Base-by-base conservation (phyloP, 345 rosid genomes). In the Atalantia buxifolia region DNA sequence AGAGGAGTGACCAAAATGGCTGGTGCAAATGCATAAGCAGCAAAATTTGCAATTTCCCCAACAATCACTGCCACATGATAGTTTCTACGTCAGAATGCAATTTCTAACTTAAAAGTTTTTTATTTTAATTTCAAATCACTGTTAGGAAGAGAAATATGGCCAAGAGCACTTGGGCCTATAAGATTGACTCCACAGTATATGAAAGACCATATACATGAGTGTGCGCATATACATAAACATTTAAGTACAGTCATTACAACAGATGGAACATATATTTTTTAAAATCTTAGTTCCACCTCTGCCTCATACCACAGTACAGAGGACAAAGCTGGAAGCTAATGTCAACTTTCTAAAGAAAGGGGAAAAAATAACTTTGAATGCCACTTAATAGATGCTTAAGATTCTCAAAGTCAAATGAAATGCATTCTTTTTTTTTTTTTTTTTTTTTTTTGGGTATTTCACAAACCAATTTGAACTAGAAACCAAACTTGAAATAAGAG, bases 11-110 rank as follows among this genome's bases (percentile, higher is more conserved):
- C 98, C 75, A 93, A 83, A 66, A 95, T 93, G 76, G 98, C 99
- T 12, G 98, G 99, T 0, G 99, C 96, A 90, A 95, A 95, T 31
- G 99, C 99, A 86, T 95, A 95, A 72, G 98, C 97, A 53, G 98
- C 98, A 84, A 95, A 95, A 86, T 95, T 93, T 69, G 98, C 98
- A 81, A 95, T 89, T 83, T 95, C 99, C 71, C 99, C 99, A 69
- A 95, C 91, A 66, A 95, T 83, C 99, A 95, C 98, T 95, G 87
- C 78, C 75, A 67, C 70, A 66, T n/a, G 30, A 70, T 79, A 77
- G n/a, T 27, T 70, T 30, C 35, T 40, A 53, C 56, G 55, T 87
- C 76, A 87, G 81, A 76, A 66, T 60, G 61, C 61, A 56, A 12
- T 24, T 65, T 21, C 69, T 53, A 31, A 77, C 25, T 60, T 61